A percentile compares a stretch with the other conserved stretches of the same genome.
Evolutionary conservation across 2,329 filamentous ascomycete genomes (phyloP).

Genomic region (Hymenoscyphus infarciens): DNA sequence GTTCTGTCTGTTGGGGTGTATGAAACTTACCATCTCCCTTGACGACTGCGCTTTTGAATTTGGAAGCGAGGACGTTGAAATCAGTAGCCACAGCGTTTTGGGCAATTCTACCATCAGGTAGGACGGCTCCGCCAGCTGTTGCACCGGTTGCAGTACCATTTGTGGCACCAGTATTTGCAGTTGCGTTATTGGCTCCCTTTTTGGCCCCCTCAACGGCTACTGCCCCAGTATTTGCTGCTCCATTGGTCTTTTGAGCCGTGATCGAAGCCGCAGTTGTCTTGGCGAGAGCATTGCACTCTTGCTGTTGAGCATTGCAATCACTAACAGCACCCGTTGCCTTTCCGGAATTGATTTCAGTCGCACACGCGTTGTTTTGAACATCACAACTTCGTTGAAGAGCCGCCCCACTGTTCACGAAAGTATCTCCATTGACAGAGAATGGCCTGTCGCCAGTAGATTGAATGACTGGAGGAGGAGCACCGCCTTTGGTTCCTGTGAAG

Average conservation of each 20-base stretch:
- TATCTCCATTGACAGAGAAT: slow-evolving; percentile 54
- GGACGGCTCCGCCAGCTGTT: not conserved
- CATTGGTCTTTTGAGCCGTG: not conserved
- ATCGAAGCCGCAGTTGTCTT: not conserved
- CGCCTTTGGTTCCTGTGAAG: slow-evolving; percentile 47
- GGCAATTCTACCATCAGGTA: slow-evolving; percentile 3
- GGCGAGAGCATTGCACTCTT: slow-evolving; percentile 38
- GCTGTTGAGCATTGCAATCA: slow-evolving; percentile 55
- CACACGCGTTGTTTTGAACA: slow-evolving; percentile 57
- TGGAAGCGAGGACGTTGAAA: slow-evolving; percentile 26
- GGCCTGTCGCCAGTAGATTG: slow-evolving; percentile 46
- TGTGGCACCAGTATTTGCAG: not conserved
- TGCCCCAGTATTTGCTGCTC: not conserved
- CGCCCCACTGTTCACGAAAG: slow-evolving; percentile 52
- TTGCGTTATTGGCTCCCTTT: not conserved
- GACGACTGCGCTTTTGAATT: slow-evolving; percentile 30
- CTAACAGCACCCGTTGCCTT: slow-evolving; percentile 37
- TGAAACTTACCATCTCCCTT: slow-evolving; percentile 26
- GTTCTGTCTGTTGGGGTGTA: not conserved
- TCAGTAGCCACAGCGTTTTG: slow-evolving; percentile 9
- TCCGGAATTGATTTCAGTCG: slow-evolving; percentile 53
- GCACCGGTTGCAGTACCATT: not conserved
- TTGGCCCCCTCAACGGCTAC: not conserved
- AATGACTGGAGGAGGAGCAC: slow-evolving; percentile 46
- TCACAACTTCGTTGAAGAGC: slow-evolving; percentile 60